These are phyloP conservation scores for Leucosporidium yakuticum DNA, from an alignment of 768 basidiomycete genomes.

Conservation along the genomic window DNA sequence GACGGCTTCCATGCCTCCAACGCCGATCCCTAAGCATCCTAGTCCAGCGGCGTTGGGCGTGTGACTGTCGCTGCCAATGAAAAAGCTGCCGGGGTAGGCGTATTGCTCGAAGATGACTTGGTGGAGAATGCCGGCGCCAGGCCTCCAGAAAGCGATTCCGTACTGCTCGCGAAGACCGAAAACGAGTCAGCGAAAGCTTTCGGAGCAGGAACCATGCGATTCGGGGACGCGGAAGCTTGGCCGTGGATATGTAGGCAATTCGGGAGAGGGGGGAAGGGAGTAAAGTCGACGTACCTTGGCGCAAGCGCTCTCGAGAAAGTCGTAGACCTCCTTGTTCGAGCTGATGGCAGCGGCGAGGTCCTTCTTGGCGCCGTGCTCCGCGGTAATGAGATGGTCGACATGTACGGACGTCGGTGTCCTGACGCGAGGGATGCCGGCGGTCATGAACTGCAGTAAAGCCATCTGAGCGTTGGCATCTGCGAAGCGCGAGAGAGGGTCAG, in stretches of 20 bases:
- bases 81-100: conserved; percentile 96
- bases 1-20: conserved; percentile 98
- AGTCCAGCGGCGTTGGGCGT: conserved; percentile 99
- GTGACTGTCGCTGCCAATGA: conserved; percentile 99
- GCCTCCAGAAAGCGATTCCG: conserved; percentile 98
- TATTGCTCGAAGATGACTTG: conserved; percentile 98
- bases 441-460: conserved; percentile 89
- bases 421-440: conserved; percentile 73
- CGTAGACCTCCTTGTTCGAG: conserved; percentile 91
- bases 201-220: too few species aligned
- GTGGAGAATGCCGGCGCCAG: conserved; percentile 90
- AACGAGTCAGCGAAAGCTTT: too few species aligned
- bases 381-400: conserved; percentile 96
- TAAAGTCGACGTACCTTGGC: conserved; percentile 38
- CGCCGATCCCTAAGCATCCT: conserved; percentile 98
- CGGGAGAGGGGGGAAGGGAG: too few species aligned
- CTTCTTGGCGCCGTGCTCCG: conserved; percentile 70
- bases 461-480: conserved; percentile 49
- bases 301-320: conserved; percentile 64
- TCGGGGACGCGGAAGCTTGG: too few species aligned
- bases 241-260: too few species aligned
- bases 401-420: conserved; percentile 74
- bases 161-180: conserved; percentile 54
- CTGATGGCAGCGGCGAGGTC: conserved; percentile 82
- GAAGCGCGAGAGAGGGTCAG: too few species aligned